phyloP scores from a whole-genome alignment of 305 asterid species.

The Plantago coronopus region DNA sequence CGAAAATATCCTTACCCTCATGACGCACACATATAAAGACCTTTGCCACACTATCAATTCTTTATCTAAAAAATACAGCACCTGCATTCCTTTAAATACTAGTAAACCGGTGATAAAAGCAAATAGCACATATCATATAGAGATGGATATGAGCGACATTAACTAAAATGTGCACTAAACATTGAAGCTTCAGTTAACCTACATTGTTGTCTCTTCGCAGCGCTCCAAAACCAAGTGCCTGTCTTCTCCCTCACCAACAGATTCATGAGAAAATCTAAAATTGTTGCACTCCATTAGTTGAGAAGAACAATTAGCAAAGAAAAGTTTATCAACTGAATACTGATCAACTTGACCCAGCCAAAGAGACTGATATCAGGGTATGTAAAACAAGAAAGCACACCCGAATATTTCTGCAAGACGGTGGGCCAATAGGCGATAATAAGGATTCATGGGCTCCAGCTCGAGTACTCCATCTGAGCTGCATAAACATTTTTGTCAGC shows the following conservation, averaged over 20 bases:
- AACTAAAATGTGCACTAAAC: constrained; percentile 16
- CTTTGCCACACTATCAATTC: too few relatives aligned
- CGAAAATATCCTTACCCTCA: too few relatives aligned
- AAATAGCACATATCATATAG: too few relatives aligned
- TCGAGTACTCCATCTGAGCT: constrained; percentile 63
- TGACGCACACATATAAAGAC: too few relatives aligned
- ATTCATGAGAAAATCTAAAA: constrained; percentile 75
- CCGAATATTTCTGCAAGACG: constrained; percentile 95
- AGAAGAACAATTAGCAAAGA: constrained; percentile 5
- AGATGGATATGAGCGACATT: not conserved
- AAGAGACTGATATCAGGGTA: not conserved
- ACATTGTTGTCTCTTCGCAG: constrained; percentile 74
- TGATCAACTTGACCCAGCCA: too few relatives aligned
- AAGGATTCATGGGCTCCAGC: constrained; percentile 79
- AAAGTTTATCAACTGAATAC: constrained; percentile 3
- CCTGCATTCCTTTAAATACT: too few relatives aligned
- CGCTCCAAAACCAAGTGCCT: constrained; percentile 82
- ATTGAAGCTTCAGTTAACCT: constrained; percentile 32
- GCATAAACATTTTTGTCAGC: constrained; percentile 30
- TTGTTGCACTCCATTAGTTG: constrained; percentile 23
- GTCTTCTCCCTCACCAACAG: constrained; percentile 88
- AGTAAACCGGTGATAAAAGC: too few relatives aligned
- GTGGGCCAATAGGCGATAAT: constrained; percentile 73
- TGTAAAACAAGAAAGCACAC: constrained; percentile 37
- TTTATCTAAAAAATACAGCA: too few relatives aligned